Percentiles rank a stretch among this genome's conserved stretches.
phyloP scores from a whole-genome alignment of 2,329 filamentous ascomycete species.

The Nothopassalora personata region DNA sequence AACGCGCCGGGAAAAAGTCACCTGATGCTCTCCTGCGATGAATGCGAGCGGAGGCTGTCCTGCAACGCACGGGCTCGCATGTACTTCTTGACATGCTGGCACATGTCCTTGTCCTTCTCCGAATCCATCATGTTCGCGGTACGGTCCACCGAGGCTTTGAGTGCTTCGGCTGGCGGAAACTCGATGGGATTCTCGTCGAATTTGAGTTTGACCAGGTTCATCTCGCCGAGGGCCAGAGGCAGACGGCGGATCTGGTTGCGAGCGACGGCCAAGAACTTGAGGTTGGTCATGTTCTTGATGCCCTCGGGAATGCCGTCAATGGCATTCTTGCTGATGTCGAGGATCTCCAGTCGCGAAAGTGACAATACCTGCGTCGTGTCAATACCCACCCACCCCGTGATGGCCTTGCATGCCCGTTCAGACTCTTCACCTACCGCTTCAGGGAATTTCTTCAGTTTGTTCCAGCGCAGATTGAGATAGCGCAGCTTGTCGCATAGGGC shows the following conservation, averaged over 20 bases:
- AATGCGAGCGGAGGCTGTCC: conserved; percentile 22
- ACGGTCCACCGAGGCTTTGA: conserved; percentile 25
- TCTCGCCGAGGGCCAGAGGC: conserved; percentile 78
- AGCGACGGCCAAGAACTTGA: conserved; percentile 84
- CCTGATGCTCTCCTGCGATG: conserved; percentile 22
- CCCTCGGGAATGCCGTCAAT: conserved; percentile 71
- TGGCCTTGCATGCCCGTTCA: neutral
- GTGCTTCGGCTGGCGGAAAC: conserved; percentile 58
- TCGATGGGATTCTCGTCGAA: conserved; percentile 81
- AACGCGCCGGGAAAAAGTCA: conserved; percentile 15
- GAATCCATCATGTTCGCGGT: conserved; percentile 45
- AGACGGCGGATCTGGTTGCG: conserved; percentile 82
- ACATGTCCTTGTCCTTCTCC: conserved; percentile 56
- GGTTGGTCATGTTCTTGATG: conserved; percentile 71
- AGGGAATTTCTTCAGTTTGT: conserved; percentile 64
- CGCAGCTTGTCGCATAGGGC: conserved; percentile 71
- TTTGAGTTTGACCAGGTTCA: conserved; percentile 87
- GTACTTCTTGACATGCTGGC: conserved; percentile 56
- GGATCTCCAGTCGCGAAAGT: conserved; percentile 79
- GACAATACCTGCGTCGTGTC: conserved; percentile 64
- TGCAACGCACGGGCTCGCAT: conserved; percentile 43
- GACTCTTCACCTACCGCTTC: conserved; percentile 50
- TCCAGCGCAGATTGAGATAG: conserved; percentile 76
- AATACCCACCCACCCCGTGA: conserved; percentile 1
- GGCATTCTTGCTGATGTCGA: conserved; percentile 87